Evolutionary conservation across 805 yeast genomes (phyloP).

Genomic region (Metschnikowia anglica): DNA sequence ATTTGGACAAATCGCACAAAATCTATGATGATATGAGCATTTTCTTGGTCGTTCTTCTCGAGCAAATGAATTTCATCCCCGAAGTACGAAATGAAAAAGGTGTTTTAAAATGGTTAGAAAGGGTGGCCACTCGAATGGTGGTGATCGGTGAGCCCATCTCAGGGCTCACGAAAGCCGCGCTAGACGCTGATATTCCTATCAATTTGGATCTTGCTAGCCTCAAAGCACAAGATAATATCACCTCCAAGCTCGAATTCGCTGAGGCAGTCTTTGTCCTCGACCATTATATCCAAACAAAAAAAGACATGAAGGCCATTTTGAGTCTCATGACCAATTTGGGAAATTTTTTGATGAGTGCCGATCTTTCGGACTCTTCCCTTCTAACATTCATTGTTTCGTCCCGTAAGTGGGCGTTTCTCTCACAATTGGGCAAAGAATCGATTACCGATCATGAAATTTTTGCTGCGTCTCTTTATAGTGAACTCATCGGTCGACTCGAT

Average conservation of each 20-base stretch:
- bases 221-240: conserved; percentile 13
- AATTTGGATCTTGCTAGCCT: conserved; percentile 2
- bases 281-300: conserved; percentile 29
- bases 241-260: conserved; percentile 48
- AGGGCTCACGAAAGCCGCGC: conserved; percentile 21
- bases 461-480: conserved; percentile 33
- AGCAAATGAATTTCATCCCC: conserved; percentile 61
- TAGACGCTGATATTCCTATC: conserved; percentile 10
- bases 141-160: conserved; percentile 59
- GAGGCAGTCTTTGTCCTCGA: conserved; percentile 43
- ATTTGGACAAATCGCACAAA: conserved; percentile 55
- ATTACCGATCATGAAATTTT: conserved; percentile 25
- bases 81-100: conserved; percentile 23
- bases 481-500: conserved; percentile 35
- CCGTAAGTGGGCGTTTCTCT: conserved; percentile 23
- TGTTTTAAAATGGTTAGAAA: conserved; percentile 49
- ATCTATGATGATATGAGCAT: conserved; percentile 35
- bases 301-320: conserved; percentile 25
- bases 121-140: conserved; percentile 46
- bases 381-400: conserved; percentile 20
- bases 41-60: conserved; percentile 45
- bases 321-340: conserved; percentile 47
- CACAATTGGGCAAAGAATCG: conserved; percentile 1
- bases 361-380: conserved; percentile 15
- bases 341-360: conserved; percentile 26